Base-by-base conservation (phyloP, 495 filamentous ascomycete genomes). In the Hypomontagnella submonticulosa region DNA sequence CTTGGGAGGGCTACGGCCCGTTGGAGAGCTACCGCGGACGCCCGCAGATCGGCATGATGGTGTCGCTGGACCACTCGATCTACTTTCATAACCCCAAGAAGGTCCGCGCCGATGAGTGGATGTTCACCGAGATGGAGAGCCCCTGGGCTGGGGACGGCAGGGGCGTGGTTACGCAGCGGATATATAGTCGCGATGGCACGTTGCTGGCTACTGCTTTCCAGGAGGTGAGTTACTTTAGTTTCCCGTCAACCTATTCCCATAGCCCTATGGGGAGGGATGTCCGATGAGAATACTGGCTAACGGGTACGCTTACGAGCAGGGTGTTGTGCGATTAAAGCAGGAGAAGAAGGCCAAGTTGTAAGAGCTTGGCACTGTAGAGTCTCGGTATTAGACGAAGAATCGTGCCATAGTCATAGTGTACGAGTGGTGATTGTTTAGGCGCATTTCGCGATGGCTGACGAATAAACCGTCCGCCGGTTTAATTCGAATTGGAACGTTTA, bases 81-180 rank as follows among this genome's bases (percentile, higher is more conserved):
- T 97, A 96, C 75, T 99, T 99, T 77, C 96, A 99, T 69, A 87
- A 90, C 67, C 91, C 92, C 37, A 78, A 81, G 66, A 84, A 83
- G 27, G 92, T 97, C 73, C 83, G 84, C 37, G 91, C 92, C 9
- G 95, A 98, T 74, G 91, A 97, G 74, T 99, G 95, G 95, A 87
- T 97, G 85, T 85, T 96, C 63, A 85, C 84, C 13, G 94, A 97
- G 82, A 93, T 93, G 87, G 87, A 92, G 76, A 93, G 87, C 58
- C 92, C 94, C n/a, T 99, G 95, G 95, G 85, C 89, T 13, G 92
- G 92, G 11, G 92, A 96, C 67, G 94, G 92, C 13, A 85, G 94
- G 57, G 95, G 91, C 0, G 80, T 98, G 60, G 94, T 93, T 33
- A 85, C 85, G 66, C 93, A 97, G 83, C 87, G 87, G 82, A 93